Base-by-base conservation (phyloP, 106 monocot genomes). In the Vanilla planifolia region DNA sequence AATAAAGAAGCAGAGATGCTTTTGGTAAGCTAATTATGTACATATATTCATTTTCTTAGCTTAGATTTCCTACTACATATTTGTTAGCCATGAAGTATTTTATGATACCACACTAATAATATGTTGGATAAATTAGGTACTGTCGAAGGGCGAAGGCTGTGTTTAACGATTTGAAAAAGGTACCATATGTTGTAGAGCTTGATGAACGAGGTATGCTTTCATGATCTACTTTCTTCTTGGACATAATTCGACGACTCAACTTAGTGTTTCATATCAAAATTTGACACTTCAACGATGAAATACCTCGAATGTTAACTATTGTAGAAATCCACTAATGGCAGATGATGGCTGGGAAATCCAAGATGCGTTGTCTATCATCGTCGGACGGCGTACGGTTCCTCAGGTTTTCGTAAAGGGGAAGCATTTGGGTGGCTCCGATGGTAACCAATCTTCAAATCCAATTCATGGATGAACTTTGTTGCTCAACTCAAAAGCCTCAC, bases 381-480 rank as follows among this genome's bases (percentile, higher is more conserved):
- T 70, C 13, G 69, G 69, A 39, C 50, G 61, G 59, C 60, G 65
- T 13, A 73, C 65, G 2, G 73, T 66, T 30, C 73, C 73, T 15
- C 73, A 73, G 60, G 65, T 73, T 30, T 73, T 73, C n/a, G 51
- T 73, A 30, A 23, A 73, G 33, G 65, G 66, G 48, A 60, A 66
- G 66, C 73, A 73, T 65, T 32, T 73, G 52, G 73, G 73, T 46
- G 73, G 73, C 62, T 73, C 73, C 32, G 73, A 66, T 51, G 73
- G 73, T 66, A 73, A 65, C 28, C 23, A 32, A 63, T 2, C 32
- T 53, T 21, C 27, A 24, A 43, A 24, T 11, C 63, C 14, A 32
- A 14, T 44, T 42, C 3, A 17, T 22, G 19, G 23, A 3, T 36
- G 36, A 9, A 17, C 16, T 29, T 0, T 27, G 8, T 51, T 13